Evolutionary conservation across 108 stramenopile species (phyloP), one percentile per base, ranked within the genome.

Genomic region (Pseudonitzschia pungens): DNA sequence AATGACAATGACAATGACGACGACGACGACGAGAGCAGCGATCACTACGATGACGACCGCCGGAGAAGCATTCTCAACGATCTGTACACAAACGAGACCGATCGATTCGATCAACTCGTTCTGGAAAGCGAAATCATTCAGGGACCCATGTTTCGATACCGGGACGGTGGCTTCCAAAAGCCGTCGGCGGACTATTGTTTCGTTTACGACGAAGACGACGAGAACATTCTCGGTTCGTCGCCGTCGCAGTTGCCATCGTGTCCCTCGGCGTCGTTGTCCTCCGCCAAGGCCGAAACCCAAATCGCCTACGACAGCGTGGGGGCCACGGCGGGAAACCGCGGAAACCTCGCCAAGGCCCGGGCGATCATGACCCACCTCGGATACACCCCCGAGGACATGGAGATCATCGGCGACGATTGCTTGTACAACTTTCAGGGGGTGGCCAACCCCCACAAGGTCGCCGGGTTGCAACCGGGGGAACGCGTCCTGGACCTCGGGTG

Each of bases 341-440:
- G 87, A 26, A 83, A 88, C 77, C 40, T 76, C 0, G 27, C 28
- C 20, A 75, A 79, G 64, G 87, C 87, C 29, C 68, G 67, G 43
- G 80, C 80, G 41, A 88, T 88, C 64, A 81, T 88, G 87, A 56
- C 73, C 4, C 59, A 63, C n/a, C 44, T 88, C 15, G 75, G 77
- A 7, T 88, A 88, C 62, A 76, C 81, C 26, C 67, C 81, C 6
- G 69, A 80, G 31, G 83, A 88, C 60, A 54, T 85, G 21, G 75
- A 58, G 0, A 66, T 80, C 57, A 71, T 77, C 32, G 87, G 84
- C 31, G 69, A 52, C 14, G 84, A 83, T 62, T 48, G 45, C 45
- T 80, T 78, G 24, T 84, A 78, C 82, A 88, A 88, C 72, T 88
- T 76, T 71, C 87, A 88, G 65, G 87, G 87, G 31, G 87, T 88